These are phyloP conservation scores for Phoma sp. DNA, from an alignment of 2,329 filamentous ascomycete species.

Conservation along the genomic window DNA sequence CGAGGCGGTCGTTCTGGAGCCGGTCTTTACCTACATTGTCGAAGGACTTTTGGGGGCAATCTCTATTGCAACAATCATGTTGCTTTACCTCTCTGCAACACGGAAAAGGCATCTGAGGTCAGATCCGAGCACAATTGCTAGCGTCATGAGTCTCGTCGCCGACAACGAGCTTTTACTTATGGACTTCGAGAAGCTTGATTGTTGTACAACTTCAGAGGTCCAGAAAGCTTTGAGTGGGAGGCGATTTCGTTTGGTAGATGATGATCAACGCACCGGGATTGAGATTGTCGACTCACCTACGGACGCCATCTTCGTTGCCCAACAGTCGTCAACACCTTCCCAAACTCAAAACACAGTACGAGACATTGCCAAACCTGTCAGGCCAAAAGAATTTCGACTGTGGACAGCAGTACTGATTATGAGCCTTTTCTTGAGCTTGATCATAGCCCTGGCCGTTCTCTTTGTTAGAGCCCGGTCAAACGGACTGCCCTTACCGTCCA, in stretches of 20 bases:
- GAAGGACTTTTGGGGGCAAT: constrained; percentile 42
- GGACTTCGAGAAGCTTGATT: constrained; percentile 33
- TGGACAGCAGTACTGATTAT: constrained; percentile 26
- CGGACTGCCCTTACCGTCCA: constrained; percentile 46
- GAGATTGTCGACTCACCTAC: background rate
- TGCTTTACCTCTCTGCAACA: constrained; percentile 33
- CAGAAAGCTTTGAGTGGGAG: constrained; percentile 18
- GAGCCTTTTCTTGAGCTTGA: constrained; percentile 19
- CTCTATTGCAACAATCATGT: constrained; percentile 23
- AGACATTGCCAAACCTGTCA: constrained; percentile 27
- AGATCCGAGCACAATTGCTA: constrained; percentile 47
- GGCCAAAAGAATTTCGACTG: constrained; percentile 30
- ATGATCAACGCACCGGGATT: constrained; percentile 4
- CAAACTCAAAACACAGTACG: background rate
- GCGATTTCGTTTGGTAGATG: constrained; percentile 25
- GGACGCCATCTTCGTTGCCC: background rate
- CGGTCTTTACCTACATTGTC: constrained; percentile 48
- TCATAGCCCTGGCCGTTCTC: constrained; percentile 21
- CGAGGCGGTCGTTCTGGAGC: constrained; percentile 47
- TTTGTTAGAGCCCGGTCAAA: constrained; percentile 19
- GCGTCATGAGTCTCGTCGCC: constrained; percentile 44
- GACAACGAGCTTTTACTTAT: constrained; percentile 31
- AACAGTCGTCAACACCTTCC: background rate
- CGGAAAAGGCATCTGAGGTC: constrained; percentile 29
- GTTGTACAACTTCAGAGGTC: constrained; percentile 26